Conservation (phyloP, 116 monocot genomes). For the Trichopus zeylanicus region DNA sequence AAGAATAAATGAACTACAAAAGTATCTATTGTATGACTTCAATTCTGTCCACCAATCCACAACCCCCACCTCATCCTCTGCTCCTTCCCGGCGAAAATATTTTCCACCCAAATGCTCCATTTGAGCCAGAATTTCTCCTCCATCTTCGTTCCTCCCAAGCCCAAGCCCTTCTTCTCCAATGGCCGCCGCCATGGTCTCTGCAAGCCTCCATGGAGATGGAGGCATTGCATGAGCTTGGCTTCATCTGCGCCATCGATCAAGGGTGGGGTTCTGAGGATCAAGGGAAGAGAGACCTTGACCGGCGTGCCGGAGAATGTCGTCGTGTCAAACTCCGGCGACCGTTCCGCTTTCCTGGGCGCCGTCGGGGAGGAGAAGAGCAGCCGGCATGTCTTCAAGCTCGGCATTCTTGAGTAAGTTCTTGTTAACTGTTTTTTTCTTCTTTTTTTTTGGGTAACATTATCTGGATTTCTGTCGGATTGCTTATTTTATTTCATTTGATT, state of each 20-base stretch:
- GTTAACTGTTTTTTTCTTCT: neutral
- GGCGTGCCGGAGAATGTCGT: conserved; percentile 29
- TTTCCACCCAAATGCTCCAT: too few relatives aligned
- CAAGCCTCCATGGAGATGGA: conserved; percentile 5
- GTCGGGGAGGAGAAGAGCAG: conserved; percentile 9
- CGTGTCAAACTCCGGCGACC: conserved; percentile 3
- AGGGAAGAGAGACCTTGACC: conserved; percentile 21
- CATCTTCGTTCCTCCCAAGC: conserved; percentile 1
- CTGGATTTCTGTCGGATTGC: neutral
- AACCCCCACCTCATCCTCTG: too few relatives aligned
- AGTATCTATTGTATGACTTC: too few relatives aligned
- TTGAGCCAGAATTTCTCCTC: conserved; percentile 2
- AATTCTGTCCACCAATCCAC: too few relatives aligned
- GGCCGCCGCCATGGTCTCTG: neutral
- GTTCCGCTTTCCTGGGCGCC: conserved; percentile 24
- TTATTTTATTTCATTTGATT: neutral
- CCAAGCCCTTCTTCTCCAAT: neutral
- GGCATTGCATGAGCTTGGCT: conserved; percentile 18
- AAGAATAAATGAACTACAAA: too few relatives aligned
- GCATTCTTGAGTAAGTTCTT: conserved; percentile 16
- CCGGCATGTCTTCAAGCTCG: conserved; percentile 42
- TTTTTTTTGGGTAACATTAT: too few relatives aligned
- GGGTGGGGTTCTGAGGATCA: conserved; percentile 26
- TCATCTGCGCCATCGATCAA: conserved; percentile 6
- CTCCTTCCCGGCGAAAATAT: too few relatives aligned